Evolutionary conservation across 306 rosid species (phyloP).

Genomic region (Sicyos edulis): DNA sequence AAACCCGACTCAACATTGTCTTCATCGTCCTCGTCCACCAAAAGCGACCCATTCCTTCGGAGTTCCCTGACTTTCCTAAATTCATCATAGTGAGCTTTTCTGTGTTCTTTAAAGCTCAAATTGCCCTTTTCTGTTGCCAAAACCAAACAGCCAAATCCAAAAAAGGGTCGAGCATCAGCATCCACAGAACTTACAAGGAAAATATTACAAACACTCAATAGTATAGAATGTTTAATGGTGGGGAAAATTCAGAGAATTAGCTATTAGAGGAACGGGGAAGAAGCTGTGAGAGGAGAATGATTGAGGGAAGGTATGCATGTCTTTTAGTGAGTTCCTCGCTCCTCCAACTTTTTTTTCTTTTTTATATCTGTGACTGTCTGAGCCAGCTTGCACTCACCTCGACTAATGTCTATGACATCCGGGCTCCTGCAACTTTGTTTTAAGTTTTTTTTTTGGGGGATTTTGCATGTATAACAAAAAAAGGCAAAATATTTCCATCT

Average conservation of each 20-base stretch:
- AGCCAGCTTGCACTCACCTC: no score
- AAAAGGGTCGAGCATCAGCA: neutral
- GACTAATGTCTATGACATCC: no score
- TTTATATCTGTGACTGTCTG: no score
- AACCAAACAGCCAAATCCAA: constrained; percentile 11
- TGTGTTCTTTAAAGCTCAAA: constrained; percentile 55
- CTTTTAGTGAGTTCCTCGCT: no score
- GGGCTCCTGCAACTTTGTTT: no score
- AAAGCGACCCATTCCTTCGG: constrained; percentile 43
- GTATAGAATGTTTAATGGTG: neutral
- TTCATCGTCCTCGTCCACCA: constrained; percentile 55
- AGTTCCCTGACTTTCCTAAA: constrained; percentile 72
- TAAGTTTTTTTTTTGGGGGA: no score
- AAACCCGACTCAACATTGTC: constrained; percentile 17
- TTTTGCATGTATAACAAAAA: no score
- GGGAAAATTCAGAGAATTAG: neutral
- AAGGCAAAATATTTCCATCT: no score
- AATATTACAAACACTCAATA: neutral
- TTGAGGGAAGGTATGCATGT: no score
- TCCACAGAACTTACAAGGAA: neutral
- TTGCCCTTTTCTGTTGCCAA: constrained; percentile 48
- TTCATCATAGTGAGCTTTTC: constrained; percentile 87
- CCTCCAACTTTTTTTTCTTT: no score
- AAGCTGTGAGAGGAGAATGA: no score
- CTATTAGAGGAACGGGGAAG: no score